Evolutionary conservation across 805 yeast species (phyloP).

Genomic region (Candida golubevii): DNA sequence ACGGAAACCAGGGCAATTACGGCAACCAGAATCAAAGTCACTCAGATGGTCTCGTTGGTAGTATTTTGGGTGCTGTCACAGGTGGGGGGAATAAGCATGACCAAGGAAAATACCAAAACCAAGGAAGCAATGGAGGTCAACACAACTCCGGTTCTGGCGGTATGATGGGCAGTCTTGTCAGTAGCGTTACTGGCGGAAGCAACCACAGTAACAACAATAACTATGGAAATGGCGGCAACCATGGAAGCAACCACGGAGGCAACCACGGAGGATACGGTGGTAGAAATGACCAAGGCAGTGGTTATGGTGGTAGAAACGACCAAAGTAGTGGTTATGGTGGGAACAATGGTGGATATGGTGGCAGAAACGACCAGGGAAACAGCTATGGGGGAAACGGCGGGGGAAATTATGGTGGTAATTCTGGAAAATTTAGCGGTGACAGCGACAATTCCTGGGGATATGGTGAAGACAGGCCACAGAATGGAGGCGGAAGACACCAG

Average conservation of each 20-base stretch:
- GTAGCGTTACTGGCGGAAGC: constrained; percentile 42
- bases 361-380: not conserved
- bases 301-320: constrained; percentile 1
- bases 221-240: not conserved
- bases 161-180: constrained; percentile 27
- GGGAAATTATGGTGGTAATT: constrained; percentile 1
- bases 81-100: constrained; percentile 14
- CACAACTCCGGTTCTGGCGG: constrained; percentile 15
- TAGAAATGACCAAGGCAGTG: not conserved
- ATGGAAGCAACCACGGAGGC: constrained; percentile 5
- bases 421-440: constrained; percentile 3
- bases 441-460: constrained; percentile 12
- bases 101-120: too few relatives aligned
- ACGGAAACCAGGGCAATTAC: constrained; percentile 19
- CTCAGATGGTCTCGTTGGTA: constrained; percentile 38
- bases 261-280: not conserved
- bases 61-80: constrained; percentile 50
- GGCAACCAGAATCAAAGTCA: not conserved
- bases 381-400: constrained; percentile 2
- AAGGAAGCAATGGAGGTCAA: constrained; percentile 24
- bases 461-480: constrained; percentile 6
- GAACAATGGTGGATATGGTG: constrained; percentile 2
- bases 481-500: constrained; percentile 2
- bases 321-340: not conserved
- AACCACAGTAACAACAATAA: constrained; percentile 21